Evolutionary conservation across 2,329 filamentous ascomycete species (phyloP).

Genomic region (Aureobasidium sp.): DNA sequence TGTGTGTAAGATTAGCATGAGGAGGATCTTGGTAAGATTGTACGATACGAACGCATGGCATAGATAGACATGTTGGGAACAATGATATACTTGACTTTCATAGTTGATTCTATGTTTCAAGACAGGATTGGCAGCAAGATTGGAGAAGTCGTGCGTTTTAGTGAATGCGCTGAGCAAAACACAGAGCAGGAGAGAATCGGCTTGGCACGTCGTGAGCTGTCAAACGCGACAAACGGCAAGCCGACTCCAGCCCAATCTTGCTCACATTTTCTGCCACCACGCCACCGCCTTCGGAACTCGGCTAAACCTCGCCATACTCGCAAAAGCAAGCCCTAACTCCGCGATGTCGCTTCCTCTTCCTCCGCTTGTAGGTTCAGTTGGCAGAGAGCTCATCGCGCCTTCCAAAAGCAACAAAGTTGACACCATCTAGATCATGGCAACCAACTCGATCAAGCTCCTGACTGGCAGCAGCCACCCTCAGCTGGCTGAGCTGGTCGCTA

Average conservation of each 20-base stretch:
- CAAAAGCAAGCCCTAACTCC: neutral
- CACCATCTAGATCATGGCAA: conserved; percentile 47
- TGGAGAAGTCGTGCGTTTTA: neutral
- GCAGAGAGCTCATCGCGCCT: neutral
- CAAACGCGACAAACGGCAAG: neutral
- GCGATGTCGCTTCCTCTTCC: neutral
- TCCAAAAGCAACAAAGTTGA: neutral
- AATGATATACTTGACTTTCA: neutral
- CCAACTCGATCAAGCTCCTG: conserved; percentile 67
- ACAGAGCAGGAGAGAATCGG: neutral
- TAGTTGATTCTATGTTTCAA: neutral
- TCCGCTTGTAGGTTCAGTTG: neutral
- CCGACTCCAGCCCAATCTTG: neutral
- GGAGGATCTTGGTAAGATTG: neutral
- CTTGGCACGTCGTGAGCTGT: neutral
- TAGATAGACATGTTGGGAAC: neutral
- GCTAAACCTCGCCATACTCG: neutral
- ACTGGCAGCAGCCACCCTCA: conserved; percentile 70
- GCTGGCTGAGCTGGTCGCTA: conserved; percentile 62
- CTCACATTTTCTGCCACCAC: neutral
- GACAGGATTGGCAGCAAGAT: neutral
- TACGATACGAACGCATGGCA: neutral
- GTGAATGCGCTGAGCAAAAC: neutral
- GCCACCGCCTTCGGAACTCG: neutral
- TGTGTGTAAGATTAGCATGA: conserved; percentile 7